Conservation (phyloP, 768 basidiomycete species). For the Albatrellus ellisii region DNA sequence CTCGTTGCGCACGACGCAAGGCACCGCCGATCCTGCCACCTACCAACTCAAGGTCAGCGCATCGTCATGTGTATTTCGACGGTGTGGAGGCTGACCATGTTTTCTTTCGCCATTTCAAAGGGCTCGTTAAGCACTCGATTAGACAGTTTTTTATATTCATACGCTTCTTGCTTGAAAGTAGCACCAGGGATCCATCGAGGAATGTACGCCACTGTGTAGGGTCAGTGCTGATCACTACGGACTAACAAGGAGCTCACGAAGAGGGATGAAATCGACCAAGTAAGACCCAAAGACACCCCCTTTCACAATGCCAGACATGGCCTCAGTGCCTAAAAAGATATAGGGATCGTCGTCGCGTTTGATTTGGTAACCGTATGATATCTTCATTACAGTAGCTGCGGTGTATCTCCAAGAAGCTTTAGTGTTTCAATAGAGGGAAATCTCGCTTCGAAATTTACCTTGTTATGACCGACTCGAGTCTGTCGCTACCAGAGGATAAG, state of each 20-base stretch:
- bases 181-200: not conserved
- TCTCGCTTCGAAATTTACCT: not conserved
- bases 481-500: not conserved
- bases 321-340: not conserved
- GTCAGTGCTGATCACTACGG: not conserved
- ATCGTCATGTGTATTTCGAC: not conserved
- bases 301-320: not conserved
- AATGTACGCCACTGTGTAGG: not conserved
- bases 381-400: too few species aligned
- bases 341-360: not conserved
- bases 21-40: constrained; percentile 5
- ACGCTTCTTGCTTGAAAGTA: not conserved
- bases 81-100: not conserved
- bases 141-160: not conserved
- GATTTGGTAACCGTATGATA: not conserved
- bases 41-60: not conserved
- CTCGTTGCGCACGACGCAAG: constrained; percentile 11
- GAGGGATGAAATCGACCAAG: not conserved
- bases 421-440: not conserved
- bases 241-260: not conserved
- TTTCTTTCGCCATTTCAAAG: not conserved
- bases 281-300: not conserved
- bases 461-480: not conserved
- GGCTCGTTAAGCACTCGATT: not conserved
- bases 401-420: not conserved